Base-by-base conservation (phyloP, 1,284 basidiomycete species). In the Farysia itapuensis region DNA sequence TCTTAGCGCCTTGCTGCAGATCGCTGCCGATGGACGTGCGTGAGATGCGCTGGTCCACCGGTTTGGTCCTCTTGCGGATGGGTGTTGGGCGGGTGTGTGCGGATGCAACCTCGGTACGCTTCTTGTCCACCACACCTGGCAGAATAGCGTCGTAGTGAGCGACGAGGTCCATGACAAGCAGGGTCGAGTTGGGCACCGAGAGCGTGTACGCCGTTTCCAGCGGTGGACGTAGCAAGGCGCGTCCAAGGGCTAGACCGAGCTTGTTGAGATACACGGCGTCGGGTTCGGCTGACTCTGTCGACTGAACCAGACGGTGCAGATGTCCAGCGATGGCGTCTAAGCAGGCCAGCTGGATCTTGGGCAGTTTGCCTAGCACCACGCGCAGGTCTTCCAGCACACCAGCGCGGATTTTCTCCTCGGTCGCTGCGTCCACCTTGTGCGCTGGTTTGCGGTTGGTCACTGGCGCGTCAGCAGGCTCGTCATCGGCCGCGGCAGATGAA, bases 161-260 rank as follows among this genome's bases (percentile, higher is more conserved):
- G 52, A 96, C 71, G 1, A 96, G 81, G 71, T 96, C 93, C 33
- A 90, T 84, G 4, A 60, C 43, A 1, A 79, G 91, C 85, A 65
- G 92, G 79, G 44, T 89, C 84, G 85, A 79, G 71, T 32, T 36
- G 83, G 85, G 38, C 86, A 88, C 69, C 88, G 89, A 32, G 11
- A 74, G 40, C 87, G 88, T 77, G 89, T 89, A 77, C 88, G 89
- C 60, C 89, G 84, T 86, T 77, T 95, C 92, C 32, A 81, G 74
- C 74, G 86, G 88, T 14, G 93, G 93, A 19, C 90, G 82, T 35
- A 95, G 80, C 35, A 96, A 81, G 23, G 84, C 89, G 73, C 92
- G 82, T 44, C 92, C 91, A 56, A 94, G 77, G 5, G 90, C 88
- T 41, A 94, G 80, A 0, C 89, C 88, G 35, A 96, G 80, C 78